phyloP scores from a whole-genome alignment of 192 early-diverging fungal species.

The Umbelopsis sp. region DNA sequence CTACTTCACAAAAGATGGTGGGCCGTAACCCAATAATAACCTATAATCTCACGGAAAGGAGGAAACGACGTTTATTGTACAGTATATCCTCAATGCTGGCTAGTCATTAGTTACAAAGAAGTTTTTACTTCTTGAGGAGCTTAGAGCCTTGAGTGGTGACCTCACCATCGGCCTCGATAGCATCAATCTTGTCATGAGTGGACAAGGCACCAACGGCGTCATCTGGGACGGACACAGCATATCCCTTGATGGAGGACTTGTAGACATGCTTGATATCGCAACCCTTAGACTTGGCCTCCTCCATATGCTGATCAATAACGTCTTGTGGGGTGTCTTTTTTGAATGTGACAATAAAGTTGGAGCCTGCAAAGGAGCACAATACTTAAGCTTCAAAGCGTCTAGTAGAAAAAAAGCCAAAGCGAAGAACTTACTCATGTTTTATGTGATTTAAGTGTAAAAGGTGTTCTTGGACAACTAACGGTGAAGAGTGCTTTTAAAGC shows the following conservation, averaged over 20 bases:
- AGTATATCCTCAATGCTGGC: slow-evolving; percentile 13
- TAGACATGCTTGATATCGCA: slow-evolving; percentile 31
- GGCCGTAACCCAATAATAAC: too few relatives aligned
- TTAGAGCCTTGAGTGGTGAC: slow-evolving; percentile 33
- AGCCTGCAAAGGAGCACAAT: slow-evolving; percentile 1
- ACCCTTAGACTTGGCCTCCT: slow-evolving; percentile 25
- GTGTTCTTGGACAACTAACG: too few relatives aligned
- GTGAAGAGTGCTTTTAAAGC: too few relatives aligned
- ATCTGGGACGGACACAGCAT: slow-evolving; percentile 35
- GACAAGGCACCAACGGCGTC: slow-evolving; percentile 19
- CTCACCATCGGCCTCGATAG: slow-evolving; percentile 39
- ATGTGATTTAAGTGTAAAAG: background rate
- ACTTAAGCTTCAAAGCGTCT: background rate
- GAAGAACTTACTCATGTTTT: background rate
- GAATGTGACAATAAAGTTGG: slow-evolving; percentile 42
- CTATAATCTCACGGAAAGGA: background rate
- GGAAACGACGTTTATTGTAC: slow-evolving; percentile 11
- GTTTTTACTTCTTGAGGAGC: slow-evolving; percentile 21
- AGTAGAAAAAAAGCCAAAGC: background rate
- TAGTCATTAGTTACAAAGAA: background rate
- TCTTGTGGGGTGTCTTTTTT: slow-evolving; percentile 38
- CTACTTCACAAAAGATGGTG: too few relatives aligned
- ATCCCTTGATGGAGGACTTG: slow-evolving; percentile 37
- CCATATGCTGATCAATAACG: slow-evolving; percentile 35
- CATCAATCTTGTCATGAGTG: slow-evolving; percentile 9